These are phyloP conservation scores for Fraxinus dipetala DNA, from an alignment of 305 asterid species.

Conservation along the genomic window DNA sequence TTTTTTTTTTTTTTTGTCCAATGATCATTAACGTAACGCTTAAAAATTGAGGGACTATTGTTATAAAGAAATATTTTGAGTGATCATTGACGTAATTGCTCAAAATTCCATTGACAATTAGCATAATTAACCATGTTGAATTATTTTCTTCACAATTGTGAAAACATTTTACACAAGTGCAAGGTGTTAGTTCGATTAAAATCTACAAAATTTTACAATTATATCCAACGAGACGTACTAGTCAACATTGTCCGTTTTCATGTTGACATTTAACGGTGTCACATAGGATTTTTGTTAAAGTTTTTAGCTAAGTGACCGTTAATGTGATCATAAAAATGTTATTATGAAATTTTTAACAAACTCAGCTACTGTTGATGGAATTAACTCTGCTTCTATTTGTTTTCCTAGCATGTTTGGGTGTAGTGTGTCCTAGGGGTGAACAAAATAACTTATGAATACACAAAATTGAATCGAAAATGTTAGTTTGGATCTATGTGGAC, in stretches of 20 bases:
- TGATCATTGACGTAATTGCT: neutral
- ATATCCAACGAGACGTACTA: neutral
- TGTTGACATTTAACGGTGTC: neutral
- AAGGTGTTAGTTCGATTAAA: neutral
- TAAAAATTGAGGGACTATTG: neutral
- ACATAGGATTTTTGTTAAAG: neutral
- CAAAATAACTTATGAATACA: no score
- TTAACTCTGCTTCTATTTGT: neutral
- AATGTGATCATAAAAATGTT: neutral
- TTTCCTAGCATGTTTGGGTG: neutral
- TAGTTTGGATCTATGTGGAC: no score
- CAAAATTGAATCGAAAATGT: no score
- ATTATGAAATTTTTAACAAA: no score
- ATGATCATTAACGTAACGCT: neutral
- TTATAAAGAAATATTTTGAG: neutral
- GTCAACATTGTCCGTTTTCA: no score
- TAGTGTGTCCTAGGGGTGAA: no score
- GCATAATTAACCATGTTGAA: neutral
- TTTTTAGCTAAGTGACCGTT: neutral
- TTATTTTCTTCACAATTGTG: no score
- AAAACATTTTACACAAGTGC: neutral
- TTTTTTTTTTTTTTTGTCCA: no score
- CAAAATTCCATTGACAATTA: neutral
- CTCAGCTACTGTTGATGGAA: neutral
- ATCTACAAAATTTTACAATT: neutral